Evolutionary conservation across 2,329 filamentous ascomycete genomes (phyloP).

Genomic region (Magnaporthales sp.): DNA sequence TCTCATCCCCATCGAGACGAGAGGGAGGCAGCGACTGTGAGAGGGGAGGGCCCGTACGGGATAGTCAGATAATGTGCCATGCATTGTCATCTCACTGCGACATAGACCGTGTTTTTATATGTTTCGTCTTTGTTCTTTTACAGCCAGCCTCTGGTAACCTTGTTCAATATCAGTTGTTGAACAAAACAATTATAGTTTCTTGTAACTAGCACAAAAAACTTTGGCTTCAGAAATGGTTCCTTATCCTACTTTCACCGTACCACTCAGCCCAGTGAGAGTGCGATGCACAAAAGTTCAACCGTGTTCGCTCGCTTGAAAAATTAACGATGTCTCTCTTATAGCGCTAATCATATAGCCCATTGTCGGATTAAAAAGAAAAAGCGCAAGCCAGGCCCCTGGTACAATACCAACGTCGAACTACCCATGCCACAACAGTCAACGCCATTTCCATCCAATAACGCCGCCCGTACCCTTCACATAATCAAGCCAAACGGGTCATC

Average conservation of each 20-base stretch:
- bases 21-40: constrained; percentile 48
- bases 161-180: neutral
- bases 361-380: neutral
- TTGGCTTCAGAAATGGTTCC: neutral
- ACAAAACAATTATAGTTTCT: neutral
- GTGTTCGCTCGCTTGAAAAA: neutral
- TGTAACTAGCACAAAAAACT: neutral
- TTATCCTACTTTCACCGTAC: neutral
- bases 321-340: neutral
- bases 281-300: neutral
- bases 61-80: neutral
- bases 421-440: neutral
- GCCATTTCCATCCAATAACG: neutral
- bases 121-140: neutral
- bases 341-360: neutral
- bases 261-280: neutral
- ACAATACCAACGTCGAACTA: neutral
- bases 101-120: neutral
- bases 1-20: constrained; percentile 54
- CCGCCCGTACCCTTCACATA: neutral
- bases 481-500: neutral
- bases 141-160: neutral
- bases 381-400: neutral
- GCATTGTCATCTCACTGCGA: neutral
- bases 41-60: too few relatives aligned